Base-by-base conservation (phyloP, 495 filamentous ascomycete genomes). In the Astrocystis sublimbata region DNA sequence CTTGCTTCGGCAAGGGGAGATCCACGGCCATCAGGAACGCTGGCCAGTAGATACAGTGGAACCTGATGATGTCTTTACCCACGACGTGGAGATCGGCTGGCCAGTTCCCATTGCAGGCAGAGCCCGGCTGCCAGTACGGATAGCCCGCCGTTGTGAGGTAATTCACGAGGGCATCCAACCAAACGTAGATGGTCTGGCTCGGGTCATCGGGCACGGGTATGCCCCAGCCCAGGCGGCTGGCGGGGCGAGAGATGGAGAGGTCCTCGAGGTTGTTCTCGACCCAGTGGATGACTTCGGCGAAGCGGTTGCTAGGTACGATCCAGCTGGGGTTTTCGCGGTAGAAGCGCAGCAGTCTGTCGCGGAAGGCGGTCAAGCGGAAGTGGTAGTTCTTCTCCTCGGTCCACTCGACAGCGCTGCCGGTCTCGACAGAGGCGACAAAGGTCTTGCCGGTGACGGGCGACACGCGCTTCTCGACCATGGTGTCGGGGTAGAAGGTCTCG, bases 41-140 rank as follows among this genome's bases (percentile, higher is more conserved):
- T 1, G 94, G 94, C 94, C 94, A 98, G 80, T 98, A 98, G 26
- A 98, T 89, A 75, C 90, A 91, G 74, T 98, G 96, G 74, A 98
- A 98, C 24, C 94, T 87, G 56, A 94, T 76, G 60, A 98, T 98
- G 74, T 98, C 94, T 76, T 98, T 98, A 28, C 94, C 94, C 53
- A 98, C 86, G 13, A 98, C 86, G 53, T 98, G 94, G 1, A 92
- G 78, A 73, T 98, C 88, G 17, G 89, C 93, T 33, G 94, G 96
- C 96, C 96, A 98, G 23, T 88, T 89, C 15, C 81, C 79, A 2
- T 73, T 73, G 4, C 72, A 68, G 43, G 79, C 74, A 6, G 61
- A 59, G 31, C 88, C 88, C 1, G 92, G 89, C 0, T 78, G 64
- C 75, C 88, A 90, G 52, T 78, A 75, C 0, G 94, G 93, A 69